Conservation (phyloP, 164 flowering plant species). For the Vitis rupestris region DNA sequence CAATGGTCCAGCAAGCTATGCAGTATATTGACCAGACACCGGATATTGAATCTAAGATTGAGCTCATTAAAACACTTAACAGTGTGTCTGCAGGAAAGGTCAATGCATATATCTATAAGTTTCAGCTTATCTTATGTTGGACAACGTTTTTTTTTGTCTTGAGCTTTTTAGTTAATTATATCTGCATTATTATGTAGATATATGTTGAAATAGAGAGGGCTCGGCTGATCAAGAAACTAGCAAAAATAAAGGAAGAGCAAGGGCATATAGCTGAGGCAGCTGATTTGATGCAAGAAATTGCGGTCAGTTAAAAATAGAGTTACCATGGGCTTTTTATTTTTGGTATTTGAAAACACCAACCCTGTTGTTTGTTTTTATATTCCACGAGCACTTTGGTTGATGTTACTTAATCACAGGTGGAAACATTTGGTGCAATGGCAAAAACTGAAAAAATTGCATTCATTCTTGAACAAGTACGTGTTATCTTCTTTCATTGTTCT, state of each 20-base stretch:
- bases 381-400: neutral
- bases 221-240: conserved; percentile 78
- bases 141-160: neutral
- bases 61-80: conserved; percentile 87
- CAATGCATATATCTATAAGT: conserved; percentile 1
- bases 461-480: conserved; percentile 89
- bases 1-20: conserved; percentile 98
- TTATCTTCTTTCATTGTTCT: neutral
- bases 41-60: conserved; percentile 78
- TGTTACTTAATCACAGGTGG: conserved; percentile 56
- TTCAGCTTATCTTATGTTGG: neutral
- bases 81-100: conserved; percentile 98
- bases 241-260: conserved; percentile 95
- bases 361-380: neutral
- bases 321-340: neutral
- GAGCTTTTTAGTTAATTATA: neutral
- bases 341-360: too few species aligned
- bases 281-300: conserved; percentile 97
- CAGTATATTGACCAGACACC: conserved; percentile 92
- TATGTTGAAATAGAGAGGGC: conserved; percentile 96
- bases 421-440: conserved; percentile 99
- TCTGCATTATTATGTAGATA: conserved; percentile 40
- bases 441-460: conserved; percentile 97
- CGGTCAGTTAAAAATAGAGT: conserved; percentile 45
- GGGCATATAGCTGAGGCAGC: conserved; percentile 96